Conservation (phyloP, 2,329 filamentous ascomycete genomes). For the Paracoccidioides brasiliensis region DNA sequence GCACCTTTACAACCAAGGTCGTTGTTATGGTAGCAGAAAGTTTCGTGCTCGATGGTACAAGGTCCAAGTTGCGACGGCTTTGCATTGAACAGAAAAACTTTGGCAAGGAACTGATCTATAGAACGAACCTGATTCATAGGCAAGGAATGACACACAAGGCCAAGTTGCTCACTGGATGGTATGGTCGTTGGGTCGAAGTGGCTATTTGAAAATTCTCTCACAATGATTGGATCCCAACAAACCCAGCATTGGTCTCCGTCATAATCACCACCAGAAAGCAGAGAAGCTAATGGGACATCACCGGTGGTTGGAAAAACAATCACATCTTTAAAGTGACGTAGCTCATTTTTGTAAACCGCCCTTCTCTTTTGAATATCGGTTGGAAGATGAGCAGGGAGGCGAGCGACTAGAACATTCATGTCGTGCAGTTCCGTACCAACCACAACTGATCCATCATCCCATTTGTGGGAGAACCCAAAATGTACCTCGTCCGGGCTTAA, state of each 20-base stretch:
- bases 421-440: slow-evolving; percentile 34
- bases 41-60: slow-evolving; percentile 40
- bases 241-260: slow-evolving; percentile 50
- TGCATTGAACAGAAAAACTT: slow-evolving; percentile 37
- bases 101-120: slow-evolving; percentile 29
- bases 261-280: slow-evolving; percentile 52
- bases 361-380: slow-evolving; percentile 46
- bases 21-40: slow-evolving; percentile 43
- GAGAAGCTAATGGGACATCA: slow-evolving; percentile 40
- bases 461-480: slow-evolving; percentile 39
- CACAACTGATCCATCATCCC: slow-evolving; percentile 31
- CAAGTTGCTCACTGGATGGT: slow-evolving; percentile 31
- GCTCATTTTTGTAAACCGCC: slow-evolving; percentile 37
- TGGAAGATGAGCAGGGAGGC: slow-evolving; percentile 43
- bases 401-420: slow-evolving; percentile 41
- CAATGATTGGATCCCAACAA: slow-evolving; percentile 45
- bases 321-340: slow-evolving; percentile 44
- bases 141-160: slow-evolving; percentile 34
- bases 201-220: slow-evolving; percentile 41
- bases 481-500: slow-evolving; percentile 44
- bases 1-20: slow-evolving; percentile 23
- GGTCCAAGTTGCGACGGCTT: slow-evolving; percentile 37
- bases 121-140: slow-evolving; percentile 30
- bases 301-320: slow-evolving; percentile 45
- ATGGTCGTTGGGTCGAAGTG: slow-evolving; percentile 26